These are phyloP conservation scores for Wallacemonas rigidus DNA, from an alignment of 208 protist species.

Conservation along the genomic window DNA sequence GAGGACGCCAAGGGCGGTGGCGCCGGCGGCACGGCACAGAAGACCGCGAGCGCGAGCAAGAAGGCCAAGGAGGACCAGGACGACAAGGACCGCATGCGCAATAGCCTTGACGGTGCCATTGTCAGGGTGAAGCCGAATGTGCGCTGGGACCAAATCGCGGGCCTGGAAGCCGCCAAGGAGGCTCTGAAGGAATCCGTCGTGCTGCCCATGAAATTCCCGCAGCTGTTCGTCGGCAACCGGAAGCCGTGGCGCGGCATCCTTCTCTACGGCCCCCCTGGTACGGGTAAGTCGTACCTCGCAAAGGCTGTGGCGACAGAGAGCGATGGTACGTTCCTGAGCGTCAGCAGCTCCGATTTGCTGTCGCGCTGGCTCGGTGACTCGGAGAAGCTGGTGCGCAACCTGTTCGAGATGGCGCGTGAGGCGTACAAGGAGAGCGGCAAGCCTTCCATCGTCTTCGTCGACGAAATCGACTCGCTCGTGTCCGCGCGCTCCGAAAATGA, in stretches of 20 bases:
- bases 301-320: slow-evolving; percentile 92
- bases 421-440: slow-evolving; percentile 74
- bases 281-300: slow-evolving; percentile 93
- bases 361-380: slow-evolving; percentile 94
- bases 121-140: slow-evolving; percentile 87
- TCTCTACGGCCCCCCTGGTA: slow-evolving; percentile 93
- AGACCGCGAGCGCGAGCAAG: slow-evolving; percentile 70
- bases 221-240: slow-evolving; percentile 93
- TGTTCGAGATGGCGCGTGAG: slow-evolving; percentile 93
- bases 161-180: slow-evolving; percentile 90
- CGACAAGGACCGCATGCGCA: slow-evolving; percentile 90
- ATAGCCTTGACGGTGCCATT: slow-evolving; percentile 77
- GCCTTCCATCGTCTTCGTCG: slow-evolving; percentile 94
- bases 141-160: slow-evolving; percentile 89
- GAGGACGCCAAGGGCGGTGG: slow-evolving; percentile 35
- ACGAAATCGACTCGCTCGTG: slow-evolving; percentile 95
- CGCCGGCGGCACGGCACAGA: slow-evolving; percentile 43
- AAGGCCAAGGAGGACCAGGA: slow-evolving; percentile 93
- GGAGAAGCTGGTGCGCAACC: slow-evolving; percentile 92
- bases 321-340: slow-evolving; percentile 92
- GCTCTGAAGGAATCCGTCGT: slow-evolving; percentile 93
- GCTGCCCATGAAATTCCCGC: slow-evolving; percentile 88
- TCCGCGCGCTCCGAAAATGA: slow-evolving; percentile 85
- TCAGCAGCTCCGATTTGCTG: slow-evolving; percentile 89
- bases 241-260: slow-evolving; percentile 93